A percentile compares a stretch with the other conserved stretches of the same genome.
Conservation (phyloP, 495 filamentous ascomycete genomes). For the Podospora bellae-mahoneyi region DNA sequence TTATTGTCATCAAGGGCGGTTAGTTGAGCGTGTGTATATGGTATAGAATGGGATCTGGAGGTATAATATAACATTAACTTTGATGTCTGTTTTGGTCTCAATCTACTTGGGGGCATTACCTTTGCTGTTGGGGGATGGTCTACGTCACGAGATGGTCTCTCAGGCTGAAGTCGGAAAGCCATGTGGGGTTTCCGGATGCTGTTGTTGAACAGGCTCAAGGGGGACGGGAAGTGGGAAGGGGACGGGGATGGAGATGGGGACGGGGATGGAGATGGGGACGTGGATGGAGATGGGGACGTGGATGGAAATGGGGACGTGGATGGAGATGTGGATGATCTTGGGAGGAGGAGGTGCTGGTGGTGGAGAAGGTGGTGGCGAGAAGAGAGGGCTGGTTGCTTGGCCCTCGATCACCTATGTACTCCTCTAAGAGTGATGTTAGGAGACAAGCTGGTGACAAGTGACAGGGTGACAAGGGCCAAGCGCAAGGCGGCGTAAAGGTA, state of each 20-base stretch:
- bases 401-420: not conserved
- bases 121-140: conserved; percentile 2
- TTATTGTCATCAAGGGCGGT: not conserved
- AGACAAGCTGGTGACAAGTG: not conserved
- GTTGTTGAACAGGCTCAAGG: conserved; percentile 6
- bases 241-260: not conserved
- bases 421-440: not conserved
- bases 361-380: not conserved
- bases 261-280: not conserved
- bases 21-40: conserved; percentile 21
- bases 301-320: not conserved
- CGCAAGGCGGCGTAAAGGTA: not conserved
- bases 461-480: not conserved
- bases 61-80: conserved; percentile 22
- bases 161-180: not conserved
- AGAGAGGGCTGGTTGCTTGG: not conserved
- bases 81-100: conserved; percentile 4
- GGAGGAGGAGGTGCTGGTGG: not conserved
- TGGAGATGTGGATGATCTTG: not conserved
- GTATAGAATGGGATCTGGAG: conserved; percentile 18
- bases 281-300: conserved; percentile 9
- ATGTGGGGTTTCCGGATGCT: not conserved
- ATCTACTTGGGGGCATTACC: not conserved
- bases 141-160: not conserved
- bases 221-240: conserved; percentile 3